These are phyloP conservation scores for Falciphora oryzae DNA, from an alignment of 2,329 filamentous ascomycete genomes.

Conservation along the genomic window DNA sequence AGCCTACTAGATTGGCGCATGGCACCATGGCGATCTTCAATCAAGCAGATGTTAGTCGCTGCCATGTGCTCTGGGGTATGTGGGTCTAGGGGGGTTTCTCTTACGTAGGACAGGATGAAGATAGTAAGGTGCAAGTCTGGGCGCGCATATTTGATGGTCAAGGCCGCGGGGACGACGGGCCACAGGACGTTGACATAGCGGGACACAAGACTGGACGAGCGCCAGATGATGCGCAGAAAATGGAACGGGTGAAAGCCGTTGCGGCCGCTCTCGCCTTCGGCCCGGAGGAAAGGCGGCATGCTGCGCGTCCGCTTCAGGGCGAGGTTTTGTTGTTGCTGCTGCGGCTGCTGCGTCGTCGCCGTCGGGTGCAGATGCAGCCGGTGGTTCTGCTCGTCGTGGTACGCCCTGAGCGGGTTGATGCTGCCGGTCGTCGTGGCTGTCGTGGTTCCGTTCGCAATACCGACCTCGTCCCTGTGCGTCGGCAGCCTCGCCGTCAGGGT, in stretches of 20 bases:
- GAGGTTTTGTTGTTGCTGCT: constrained; percentile 6
- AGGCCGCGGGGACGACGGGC: constrained; percentile 68
- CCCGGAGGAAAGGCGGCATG: constrained; percentile 21
- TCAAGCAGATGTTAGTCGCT: background rate
- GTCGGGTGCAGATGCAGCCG: constrained; percentile 2
- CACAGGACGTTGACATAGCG: constrained; percentile 65
- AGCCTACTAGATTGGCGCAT: constrained; percentile 69
- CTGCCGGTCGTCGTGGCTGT: background rate
- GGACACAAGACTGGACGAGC: constrained; percentile 58
- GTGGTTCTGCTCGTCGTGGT: constrained; percentile 3
- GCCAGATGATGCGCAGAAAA: constrained; percentile 54
- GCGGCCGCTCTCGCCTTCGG: constrained; percentile 61
- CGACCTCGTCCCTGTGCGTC: constrained; percentile 10
- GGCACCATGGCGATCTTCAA: constrained; percentile 61
- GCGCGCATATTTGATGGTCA: constrained; percentile 48
- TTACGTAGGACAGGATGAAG: constrained; percentile 65
- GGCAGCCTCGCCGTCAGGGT: constrained; percentile 7
- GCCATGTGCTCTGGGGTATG: background rate
- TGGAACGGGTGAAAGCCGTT: constrained; percentile 57
- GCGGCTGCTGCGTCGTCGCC: background rate
- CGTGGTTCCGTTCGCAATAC: background rate
- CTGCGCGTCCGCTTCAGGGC: constrained; percentile 8
- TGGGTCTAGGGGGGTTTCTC: background rate
- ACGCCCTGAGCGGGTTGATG: background rate
- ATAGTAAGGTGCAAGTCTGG: constrained; percentile 49